These are phyloP conservation scores for Ceratobasidium sp. DNA, from an alignment of 1,284 basidiomycete species.

Conservation along the genomic window DNA sequence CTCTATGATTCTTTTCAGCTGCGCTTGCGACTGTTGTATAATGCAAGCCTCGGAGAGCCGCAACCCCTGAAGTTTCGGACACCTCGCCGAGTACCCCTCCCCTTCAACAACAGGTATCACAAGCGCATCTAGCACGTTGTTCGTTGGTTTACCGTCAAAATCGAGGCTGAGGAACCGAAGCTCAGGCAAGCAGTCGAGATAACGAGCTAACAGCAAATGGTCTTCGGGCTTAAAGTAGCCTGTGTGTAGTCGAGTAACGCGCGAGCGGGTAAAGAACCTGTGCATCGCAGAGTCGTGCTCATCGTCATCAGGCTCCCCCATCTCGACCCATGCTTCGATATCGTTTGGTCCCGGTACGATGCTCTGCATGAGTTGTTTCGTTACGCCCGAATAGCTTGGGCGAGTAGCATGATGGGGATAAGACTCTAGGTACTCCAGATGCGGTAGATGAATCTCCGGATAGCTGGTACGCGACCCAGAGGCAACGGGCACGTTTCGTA, in stretches of 20 bases:
- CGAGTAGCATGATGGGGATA: neutral
- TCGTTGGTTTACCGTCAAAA: neutral
- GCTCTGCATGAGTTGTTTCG: neutral
- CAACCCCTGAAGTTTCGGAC: neutral
- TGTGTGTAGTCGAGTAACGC: conserved; percentile 1
- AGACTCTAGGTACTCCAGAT: neutral
- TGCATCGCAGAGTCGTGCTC: conserved; percentile 11
- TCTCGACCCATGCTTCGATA: conserved; percentile 7
- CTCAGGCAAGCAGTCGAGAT: neutral
- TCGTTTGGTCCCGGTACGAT: conserved; percentile 3
- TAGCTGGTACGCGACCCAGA: neutral
- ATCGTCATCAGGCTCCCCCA: neutral
- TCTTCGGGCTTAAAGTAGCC: conserved; percentile 1
- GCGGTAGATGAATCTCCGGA: neutral
- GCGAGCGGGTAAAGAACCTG: neutral
- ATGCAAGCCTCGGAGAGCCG: neutral
- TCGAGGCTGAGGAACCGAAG: no score
- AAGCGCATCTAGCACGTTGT: neutral
- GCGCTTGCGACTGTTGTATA: neutral
- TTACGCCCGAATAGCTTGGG: neutral
- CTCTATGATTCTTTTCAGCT: neutral
- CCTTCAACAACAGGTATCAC: neutral
- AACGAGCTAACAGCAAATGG: neutral
- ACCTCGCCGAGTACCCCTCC: neutral
- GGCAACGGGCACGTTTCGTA: neutral